phyloP scores from a whole-genome alignment of 345 rosid species.

The Isatis tinctoria region DNA sequence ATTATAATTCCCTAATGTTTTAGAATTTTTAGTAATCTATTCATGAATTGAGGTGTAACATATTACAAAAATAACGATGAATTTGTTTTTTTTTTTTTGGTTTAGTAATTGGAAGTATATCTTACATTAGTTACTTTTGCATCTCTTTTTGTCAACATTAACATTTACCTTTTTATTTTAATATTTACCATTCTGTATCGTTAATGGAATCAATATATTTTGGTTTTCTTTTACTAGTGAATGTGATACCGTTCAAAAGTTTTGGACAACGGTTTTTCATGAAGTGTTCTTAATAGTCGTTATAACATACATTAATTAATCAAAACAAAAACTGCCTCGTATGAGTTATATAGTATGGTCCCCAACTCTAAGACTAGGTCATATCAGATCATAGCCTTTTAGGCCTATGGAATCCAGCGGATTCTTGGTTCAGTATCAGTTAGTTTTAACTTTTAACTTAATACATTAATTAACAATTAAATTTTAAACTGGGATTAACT shows the following conservation, averaged over 20 bases:
- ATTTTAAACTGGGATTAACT: background rate
- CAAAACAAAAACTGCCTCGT: conserved; percentile 7
- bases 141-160: background rate
- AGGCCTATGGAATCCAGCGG: conserved; percentile 26
- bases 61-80: background rate
- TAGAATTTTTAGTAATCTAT: background rate
- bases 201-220: too few relatives aligned
- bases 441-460: conserved; percentile 6
- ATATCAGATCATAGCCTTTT: conserved; percentile 11
- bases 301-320: background rate
- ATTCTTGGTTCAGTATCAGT: conserved; percentile 10
- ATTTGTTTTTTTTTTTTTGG: background rate
- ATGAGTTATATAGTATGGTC: conserved; percentile 19
- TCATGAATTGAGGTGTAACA: background rate
- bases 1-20: background rate
- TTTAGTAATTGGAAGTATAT: too few relatives aligned
- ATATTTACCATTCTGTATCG: too few relatives aligned
- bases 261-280: conserved; percentile 5
- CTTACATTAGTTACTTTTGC: too few relatives aligned
- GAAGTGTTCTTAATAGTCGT: background rate
- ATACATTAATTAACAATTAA: background rate
- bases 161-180: too few relatives aligned
- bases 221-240: background rate
- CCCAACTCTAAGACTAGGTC: conserved; percentile 14
- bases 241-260: background rate